A percentile compares a stretch with the other conserved stretches of the same genome.
These are phyloP conservation scores for Monosporozyma siamensis DNA, from an alignment of 805 yeast genomes.

Conservation along the genomic window DNA sequence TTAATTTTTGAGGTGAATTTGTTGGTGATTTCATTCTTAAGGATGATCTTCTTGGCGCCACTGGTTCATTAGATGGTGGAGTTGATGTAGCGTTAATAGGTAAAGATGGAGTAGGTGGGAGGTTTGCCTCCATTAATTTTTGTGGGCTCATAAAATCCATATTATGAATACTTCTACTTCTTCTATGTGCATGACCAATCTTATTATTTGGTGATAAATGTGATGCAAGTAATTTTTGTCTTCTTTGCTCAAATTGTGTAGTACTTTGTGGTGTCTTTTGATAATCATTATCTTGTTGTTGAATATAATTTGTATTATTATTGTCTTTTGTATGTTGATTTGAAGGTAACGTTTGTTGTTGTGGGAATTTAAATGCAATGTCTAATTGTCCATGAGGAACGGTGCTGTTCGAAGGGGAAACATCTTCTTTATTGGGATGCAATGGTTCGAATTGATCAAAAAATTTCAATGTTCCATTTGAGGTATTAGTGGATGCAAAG, in stretches of 20 bases:
- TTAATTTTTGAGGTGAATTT: neutral
- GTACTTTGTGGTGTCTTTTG: slow-evolving; percentile 10
- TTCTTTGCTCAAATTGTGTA: slow-evolving; percentile 15
- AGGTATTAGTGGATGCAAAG: neutral
- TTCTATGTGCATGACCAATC: slow-evolving; percentile 21
- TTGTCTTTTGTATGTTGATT: neutral
- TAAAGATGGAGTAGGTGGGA: neutral
- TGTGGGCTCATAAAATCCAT: slow-evolving; percentile 7
- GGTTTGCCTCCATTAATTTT: neutral
- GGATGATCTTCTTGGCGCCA: slow-evolving; percentile 16
- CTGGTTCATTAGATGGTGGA: slow-evolving; percentile 8
- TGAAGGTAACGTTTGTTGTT: too few relatives aligned
- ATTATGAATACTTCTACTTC: slow-evolving; percentile 25
- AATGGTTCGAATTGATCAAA: slow-evolving; percentile 18
- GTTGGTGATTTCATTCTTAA: slow-evolving; percentile 11
- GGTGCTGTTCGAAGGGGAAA: neutral
- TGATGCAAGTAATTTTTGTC: slow-evolving; percentile 11
- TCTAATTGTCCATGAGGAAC: slow-evolving; percentile 8
- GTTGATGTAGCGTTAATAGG: slow-evolving; percentile 14
- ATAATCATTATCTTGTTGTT: slow-evolving; percentile 10
- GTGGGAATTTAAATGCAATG: slow-evolving; percentile 21
- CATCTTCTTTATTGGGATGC: neutral
- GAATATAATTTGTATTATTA: neutral
- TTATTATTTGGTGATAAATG: slow-evolving; percentile 8
- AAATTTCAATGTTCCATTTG: slow-evolving; percentile 18